Evolutionary conservation across 2,329 filamentous ascomycete genomes (phyloP).

Genomic region (Fusarium luffae): DNA sequence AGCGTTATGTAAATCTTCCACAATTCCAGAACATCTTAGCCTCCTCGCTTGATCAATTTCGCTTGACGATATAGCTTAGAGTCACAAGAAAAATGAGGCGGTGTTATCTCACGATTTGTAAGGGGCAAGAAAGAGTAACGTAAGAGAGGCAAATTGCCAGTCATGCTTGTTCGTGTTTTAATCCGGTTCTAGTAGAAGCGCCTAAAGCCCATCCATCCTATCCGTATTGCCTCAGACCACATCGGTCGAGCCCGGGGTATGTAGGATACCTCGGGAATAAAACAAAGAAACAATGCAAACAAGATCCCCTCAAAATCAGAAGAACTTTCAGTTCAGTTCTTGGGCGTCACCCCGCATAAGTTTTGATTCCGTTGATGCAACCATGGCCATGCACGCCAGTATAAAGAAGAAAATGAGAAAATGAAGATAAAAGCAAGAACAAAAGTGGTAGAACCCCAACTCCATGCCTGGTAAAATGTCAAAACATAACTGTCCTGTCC

Average conservation of each 20-base stretch:
- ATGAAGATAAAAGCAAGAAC: slow-evolving; percentile 11
- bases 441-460: slow-evolving; percentile 32
- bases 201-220: slow-evolving; percentile 23
- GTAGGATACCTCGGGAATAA: slow-evolving; percentile 10
- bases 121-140: slow-evolving; percentile 20
- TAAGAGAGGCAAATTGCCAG: slow-evolving; percentile 33
- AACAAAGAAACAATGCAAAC: slow-evolving; percentile 31
- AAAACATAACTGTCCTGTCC: slow-evolving; percentile 31
- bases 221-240: slow-evolving; percentile 21
- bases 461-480: slow-evolving; percentile 37
- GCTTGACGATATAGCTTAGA: neutral
- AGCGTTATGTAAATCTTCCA: neutral
- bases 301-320: slow-evolving; percentile 28
- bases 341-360: slow-evolving; percentile 24
- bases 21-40: neutral
- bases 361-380: slow-evolving; percentile 36
- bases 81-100: slow-evolving; percentile 4
- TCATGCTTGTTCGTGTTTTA: slow-evolving; percentile 36
- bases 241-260: neutral
- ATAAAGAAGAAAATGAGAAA: slow-evolving; percentile 24
- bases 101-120: slow-evolving; percentile 21
- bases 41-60: neutral
- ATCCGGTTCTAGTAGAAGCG: slow-evolving; percentile 33
- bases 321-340: slow-evolving; percentile 16
- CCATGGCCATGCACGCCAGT: slow-evolving; percentile 40